Conservation (phyloP, 768 basidiomycete genomes). For the Lactarius evosmus region DNA sequence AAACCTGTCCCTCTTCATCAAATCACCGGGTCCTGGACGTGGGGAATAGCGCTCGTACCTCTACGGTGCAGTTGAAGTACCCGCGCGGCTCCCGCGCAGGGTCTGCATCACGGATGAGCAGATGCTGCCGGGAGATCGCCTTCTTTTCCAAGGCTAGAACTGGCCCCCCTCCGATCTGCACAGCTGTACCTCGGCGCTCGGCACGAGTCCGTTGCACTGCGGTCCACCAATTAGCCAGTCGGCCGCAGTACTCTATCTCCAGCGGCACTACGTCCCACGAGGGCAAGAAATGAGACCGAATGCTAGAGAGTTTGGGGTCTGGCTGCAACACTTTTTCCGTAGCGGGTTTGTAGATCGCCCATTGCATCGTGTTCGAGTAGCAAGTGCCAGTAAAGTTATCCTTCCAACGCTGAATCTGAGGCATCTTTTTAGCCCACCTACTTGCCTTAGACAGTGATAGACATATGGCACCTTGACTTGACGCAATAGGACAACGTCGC, state of each 20-base stretch:
- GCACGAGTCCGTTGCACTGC: conserved; percentile 24
- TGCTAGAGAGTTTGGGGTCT: neutral
- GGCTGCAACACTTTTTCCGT: conserved; percentile 12
- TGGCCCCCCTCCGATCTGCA: conserved; percentile 25
- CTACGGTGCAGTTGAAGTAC: conserved; percentile 60
- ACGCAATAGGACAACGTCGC: conserved; percentile 51
- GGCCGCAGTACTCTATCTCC: conserved; percentile 21
- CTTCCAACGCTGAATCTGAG: conserved; percentile 11
- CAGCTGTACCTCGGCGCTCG: conserved; percentile 14
- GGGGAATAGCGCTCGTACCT: conserved; percentile 14
- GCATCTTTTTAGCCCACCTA: conserved; percentile 4
- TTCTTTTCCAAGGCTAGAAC: conserved; percentile 1
- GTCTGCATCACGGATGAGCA: conserved; percentile 49
- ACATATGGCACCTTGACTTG: conserved; percentile 44
- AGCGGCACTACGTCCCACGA: neutral
- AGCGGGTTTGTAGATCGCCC: conserved; percentile 18
- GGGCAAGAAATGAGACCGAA: conserved; percentile 6
- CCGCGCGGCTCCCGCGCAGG: conserved; percentile 45
- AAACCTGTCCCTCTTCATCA: conserved; percentile 10
- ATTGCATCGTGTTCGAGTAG: conserved; percentile 16
- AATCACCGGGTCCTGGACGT: neutral
- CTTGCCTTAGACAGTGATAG: conserved; percentile 2
- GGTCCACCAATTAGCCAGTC: conserved; percentile 24
- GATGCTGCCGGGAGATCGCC: conserved; percentile 38
- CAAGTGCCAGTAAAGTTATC: conserved; percentile 21